Base-by-base conservation (phyloP, 371 early-diverging fungal genomes). In the Syncephalastrum monosporum region DNA sequence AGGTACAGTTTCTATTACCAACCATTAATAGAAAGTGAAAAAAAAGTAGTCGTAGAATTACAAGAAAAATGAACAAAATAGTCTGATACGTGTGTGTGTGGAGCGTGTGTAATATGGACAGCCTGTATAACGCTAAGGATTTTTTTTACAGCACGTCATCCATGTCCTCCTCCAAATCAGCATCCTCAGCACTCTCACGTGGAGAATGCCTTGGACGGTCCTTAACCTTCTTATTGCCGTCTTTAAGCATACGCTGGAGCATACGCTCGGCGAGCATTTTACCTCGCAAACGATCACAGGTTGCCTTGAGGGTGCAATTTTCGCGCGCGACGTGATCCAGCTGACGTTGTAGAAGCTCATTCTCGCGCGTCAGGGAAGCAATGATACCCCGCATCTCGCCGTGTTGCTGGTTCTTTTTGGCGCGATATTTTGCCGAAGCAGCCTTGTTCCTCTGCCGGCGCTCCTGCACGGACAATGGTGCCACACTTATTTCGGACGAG, bases 391-490 rank as follows among this genome's bases (percentile, higher is more conserved):
- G 62, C 85, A 85, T 85, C 59, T 85, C 83, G 14, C 75, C 65
- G 19, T 82, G 73, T 57, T 83, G 80, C 48, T 72, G 67, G 47
- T 83, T 84, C 62, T 83, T 85, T 60, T 85, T 85, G 29, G 82
- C 82, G 23, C 85, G 66, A 59, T 85, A 85, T 61, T 85, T 85
- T 7, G 85, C 83, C 10, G 85, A 85, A 1, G 85, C 85, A 5
- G 81, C 72, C 55, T 85, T 85, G 64, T 85, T 85, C 17, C 85
- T 70, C 12, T 78, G 74, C 4, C 83, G 76, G 19, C 83, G 67
- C 57, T 85, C 85, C 8, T 71, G 64, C 13, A 82, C 55, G 0
- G 85, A 80, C 8, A 83, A 61, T 3, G 82, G 71, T n/a, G 65
- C 42, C 14, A 47, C 42, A 27, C 29, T 3, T 0, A 29, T 29